These are phyloP conservation scores for Discostella stelligeroides DNA, from an alignment of 108 stramenopile genomes.

Conservation along the genomic window DNA sequence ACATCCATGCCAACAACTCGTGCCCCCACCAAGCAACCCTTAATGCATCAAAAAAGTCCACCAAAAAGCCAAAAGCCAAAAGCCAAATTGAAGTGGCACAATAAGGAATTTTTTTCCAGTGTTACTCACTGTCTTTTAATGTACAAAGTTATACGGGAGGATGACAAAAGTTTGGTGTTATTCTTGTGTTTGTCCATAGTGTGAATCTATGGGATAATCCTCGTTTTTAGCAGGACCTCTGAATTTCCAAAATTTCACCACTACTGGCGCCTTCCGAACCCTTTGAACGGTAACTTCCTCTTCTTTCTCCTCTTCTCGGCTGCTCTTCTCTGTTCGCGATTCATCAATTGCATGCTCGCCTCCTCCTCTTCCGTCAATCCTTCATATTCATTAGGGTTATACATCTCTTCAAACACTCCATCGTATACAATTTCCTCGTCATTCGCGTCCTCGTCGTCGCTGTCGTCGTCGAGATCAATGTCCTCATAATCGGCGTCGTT, in stretches of 20 bases:
- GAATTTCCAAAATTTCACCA: too few relatives aligned
- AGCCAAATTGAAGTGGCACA: neutral
- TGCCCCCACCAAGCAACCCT: too few relatives aligned
- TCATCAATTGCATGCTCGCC: constrained; percentile 53
- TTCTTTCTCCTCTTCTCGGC: constrained; percentile 68
- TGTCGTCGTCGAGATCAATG: constrained; percentile 48
- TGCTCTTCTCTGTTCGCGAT: constrained; percentile 79
- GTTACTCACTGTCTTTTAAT: neutral
- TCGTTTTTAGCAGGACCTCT: too few relatives aligned
- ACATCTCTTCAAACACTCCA: constrained; percentile 68
- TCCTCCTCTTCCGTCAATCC: constrained; percentile 48
- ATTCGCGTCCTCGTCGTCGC: constrained; percentile 56
- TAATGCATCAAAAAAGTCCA: too few relatives aligned
- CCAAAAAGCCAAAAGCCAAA: too few relatives aligned
- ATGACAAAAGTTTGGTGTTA: too few relatives aligned
- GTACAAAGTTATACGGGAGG: too few relatives aligned
- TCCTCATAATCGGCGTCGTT: constrained; percentile 39
- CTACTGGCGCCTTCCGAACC: constrained; percentile 51
- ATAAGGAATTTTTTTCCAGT: neutral
- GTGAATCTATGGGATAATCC: too few relatives aligned
- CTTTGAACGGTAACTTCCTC: constrained; percentile 70
- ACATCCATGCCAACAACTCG: too few relatives aligned
- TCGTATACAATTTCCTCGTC: constrained; percentile 62
- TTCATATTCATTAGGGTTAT: constrained; percentile 51
- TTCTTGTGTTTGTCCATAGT: too few relatives aligned